phyloP scores from a whole-genome alignment of 2,329 filamentous ascomycete species.

The Hymenoscyphus linearis region DNA sequence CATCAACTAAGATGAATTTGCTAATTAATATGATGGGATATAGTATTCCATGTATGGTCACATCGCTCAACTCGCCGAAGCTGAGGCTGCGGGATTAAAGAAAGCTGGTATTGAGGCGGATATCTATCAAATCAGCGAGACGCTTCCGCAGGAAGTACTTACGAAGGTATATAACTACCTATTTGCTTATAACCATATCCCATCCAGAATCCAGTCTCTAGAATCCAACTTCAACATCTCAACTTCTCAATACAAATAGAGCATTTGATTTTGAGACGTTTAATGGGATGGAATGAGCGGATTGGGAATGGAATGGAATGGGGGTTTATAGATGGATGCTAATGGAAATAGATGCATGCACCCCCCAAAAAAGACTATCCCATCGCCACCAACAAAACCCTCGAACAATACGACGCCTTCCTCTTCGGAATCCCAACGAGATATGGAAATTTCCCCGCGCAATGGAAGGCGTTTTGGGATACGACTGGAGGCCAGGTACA shows the following conservation, averaged over 20 bases:
- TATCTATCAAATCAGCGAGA: slow-evolving; percentile 73
- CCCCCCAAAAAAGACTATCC: slow-evolving; percentile 68
- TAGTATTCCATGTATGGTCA: slow-evolving; percentile 96
- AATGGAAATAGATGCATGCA: slow-evolving; percentile 64
- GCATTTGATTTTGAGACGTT: too few relatives aligned
- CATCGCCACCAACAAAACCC: slow-evolving; percentile 50
- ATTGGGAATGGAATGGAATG: too few relatives aligned
- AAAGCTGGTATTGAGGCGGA: slow-evolving; percentile 77
- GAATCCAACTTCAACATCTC: too few relatives aligned
- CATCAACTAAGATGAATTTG: too few relatives aligned
- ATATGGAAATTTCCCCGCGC: slow-evolving; percentile 94
- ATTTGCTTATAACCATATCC: not conserved
- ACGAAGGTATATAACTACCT: slow-evolving; percentile 42
- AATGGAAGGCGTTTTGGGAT: slow-evolving; percentile 91
- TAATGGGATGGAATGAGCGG: too few relatives aligned
- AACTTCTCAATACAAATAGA: too few relatives aligned
- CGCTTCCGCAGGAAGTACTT: slow-evolving; percentile 77
- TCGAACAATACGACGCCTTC: slow-evolving; percentile 79
- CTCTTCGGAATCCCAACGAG: slow-evolving; percentile 93
- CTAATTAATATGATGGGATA: not conserved
- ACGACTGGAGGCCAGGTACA: slow-evolving; percentile 65
- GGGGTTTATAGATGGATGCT: too few relatives aligned
- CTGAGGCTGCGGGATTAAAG: slow-evolving; percentile 86
- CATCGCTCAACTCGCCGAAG: slow-evolving; percentile 75
- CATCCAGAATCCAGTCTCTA: not conserved